Evolutionary conservation across 805 yeast genomes (phyloP).

Genomic region (Metschnikowia reukaufii): DNA sequence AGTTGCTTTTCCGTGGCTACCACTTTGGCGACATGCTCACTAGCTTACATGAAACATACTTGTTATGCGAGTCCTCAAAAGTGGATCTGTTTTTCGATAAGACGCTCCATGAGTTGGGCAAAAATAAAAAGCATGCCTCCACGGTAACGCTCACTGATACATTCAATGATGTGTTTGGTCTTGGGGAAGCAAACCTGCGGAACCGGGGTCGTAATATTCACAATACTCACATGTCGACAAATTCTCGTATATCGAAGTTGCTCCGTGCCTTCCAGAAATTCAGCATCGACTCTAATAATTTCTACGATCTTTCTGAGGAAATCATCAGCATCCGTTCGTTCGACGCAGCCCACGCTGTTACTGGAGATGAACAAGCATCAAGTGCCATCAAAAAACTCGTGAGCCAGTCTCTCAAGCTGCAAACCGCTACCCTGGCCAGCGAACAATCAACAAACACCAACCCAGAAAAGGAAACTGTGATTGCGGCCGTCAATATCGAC

Average conservation of each 20-base stretch:
- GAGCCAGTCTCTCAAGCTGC: constrained; percentile 17
- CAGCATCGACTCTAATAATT: constrained; percentile 45
- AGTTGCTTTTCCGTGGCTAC: constrained; percentile 61
- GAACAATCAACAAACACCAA: background rate
- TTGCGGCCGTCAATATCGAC: constrained; percentile 56
- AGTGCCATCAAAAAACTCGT: constrained; percentile 18
- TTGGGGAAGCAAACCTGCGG: constrained; percentile 1
- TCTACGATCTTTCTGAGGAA: constrained; percentile 45
- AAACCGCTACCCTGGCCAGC: background rate
- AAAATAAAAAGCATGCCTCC: constrained; percentile 35
- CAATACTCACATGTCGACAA: background rate
- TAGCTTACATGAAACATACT: constrained; percentile 55
- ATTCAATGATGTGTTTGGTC: constrained; percentile 12
- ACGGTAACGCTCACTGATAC: constrained; percentile 15
- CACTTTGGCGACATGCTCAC: constrained; percentile 48
- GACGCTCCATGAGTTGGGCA: constrained; percentile 53
- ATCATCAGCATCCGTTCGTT: constrained; percentile 55
- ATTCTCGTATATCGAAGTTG: constrained; percentile 1
- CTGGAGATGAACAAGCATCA: constrained; percentile 17
- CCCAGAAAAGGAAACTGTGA: constrained; percentile 23
- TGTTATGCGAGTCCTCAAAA: constrained; percentile 51
- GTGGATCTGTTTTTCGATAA: constrained; percentile 53
- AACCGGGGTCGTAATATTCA: background rate
- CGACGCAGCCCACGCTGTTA: constrained; percentile 51
- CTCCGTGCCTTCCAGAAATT: constrained; percentile 24